Percentiles rank a stretch among this genome's conserved stretches.
Evolutionary conservation across 2,329 filamentous ascomycete species (phyloP).

Genomic region (Hymenoscyphus linearis): DNA sequence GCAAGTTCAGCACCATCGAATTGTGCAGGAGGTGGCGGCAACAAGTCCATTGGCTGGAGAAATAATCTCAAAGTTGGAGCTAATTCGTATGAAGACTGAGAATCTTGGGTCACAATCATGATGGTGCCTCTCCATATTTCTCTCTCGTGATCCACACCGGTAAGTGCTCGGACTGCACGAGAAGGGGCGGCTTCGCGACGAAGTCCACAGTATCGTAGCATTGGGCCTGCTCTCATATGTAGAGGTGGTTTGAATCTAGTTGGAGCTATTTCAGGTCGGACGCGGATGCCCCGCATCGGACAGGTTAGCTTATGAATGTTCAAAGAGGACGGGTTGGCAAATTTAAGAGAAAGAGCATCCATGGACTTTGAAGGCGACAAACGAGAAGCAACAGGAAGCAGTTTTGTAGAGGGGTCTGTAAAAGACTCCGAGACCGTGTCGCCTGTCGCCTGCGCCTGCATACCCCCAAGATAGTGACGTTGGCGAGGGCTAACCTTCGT

Average conservation of each 20-base stretch:
- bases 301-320: conserved; percentile 32
- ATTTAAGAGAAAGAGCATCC: conserved; percentile 4
- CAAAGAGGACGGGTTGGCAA: conserved; percentile 2
- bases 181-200: conserved; percentile 50
- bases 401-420: neutral
- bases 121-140: conserved; percentile 91
- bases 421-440: neutral
- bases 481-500: neutral
- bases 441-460: neutral
- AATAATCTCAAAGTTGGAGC: conserved; percentile 81
- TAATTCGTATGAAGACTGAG: conserved; percentile 74
- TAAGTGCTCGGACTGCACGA: conserved; percentile 32
- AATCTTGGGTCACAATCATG: conserved; percentile 91
- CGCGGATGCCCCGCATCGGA: conserved; percentile 34
- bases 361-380: neutral
- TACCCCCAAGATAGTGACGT: conserved; percentile 8
- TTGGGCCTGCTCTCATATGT: conserved; percentile 82
- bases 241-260: conserved; percentile 78
- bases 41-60: conserved; percentile 75
- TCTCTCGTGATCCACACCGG: conserved; percentile 43
- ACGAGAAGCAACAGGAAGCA: conserved; percentile 1
- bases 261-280: conserved; percentile 35
- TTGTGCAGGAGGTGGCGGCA: conserved; percentile 70
- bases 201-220: conserved; percentile 85
- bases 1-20: conserved; percentile 61